Evolutionary conservation across 495 filamentous ascomycete genomes (phyloP).

Genomic region (Clavariopsis aquatica): DNA sequence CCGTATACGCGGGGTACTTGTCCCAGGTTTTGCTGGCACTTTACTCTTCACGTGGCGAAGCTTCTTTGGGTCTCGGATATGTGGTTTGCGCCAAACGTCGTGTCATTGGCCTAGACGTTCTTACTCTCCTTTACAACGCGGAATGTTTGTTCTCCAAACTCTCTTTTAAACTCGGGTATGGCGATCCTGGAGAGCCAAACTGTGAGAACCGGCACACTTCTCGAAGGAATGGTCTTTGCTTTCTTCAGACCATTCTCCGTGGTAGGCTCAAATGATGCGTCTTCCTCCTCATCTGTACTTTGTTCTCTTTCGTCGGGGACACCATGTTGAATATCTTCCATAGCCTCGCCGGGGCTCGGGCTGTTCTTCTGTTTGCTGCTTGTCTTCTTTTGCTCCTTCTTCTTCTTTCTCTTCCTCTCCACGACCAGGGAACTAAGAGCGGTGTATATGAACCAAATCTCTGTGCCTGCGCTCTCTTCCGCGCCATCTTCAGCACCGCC

Average conservation of each 20-base stretch:
- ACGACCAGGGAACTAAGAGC: background rate
- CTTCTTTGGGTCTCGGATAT: too few species aligned
- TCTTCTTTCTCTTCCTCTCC: too few species aligned
- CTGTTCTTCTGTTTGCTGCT: background rate
- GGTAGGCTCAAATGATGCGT: background rate
- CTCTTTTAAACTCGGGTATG: conserved; percentile 24
- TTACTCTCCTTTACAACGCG: too few species aligned
- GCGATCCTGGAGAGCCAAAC: conserved; percentile 9
- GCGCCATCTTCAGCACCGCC: background rate
- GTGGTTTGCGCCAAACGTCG: too few species aligned
- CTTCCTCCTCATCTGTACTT: background rate
- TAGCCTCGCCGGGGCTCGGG: background rate
- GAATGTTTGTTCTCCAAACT: conserved; percentile 27
- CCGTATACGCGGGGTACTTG: too few species aligned
- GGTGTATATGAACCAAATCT: conserved; percentile 22
- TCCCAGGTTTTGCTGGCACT: too few species aligned
- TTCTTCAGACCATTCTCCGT: background rate
- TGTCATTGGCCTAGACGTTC: too few species aligned
- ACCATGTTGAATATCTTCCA: too few species aligned
- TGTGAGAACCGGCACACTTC: conserved; percentile 19
- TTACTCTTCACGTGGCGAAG: too few species aligned
- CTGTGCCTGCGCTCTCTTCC: background rate
- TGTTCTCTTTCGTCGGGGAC: background rate
- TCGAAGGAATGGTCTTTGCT: conserved; percentile 9
- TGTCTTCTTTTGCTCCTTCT: background rate